Conservation (phyloP, 169 alveolate genomes). For the Perkinsus marinus region DNA sequence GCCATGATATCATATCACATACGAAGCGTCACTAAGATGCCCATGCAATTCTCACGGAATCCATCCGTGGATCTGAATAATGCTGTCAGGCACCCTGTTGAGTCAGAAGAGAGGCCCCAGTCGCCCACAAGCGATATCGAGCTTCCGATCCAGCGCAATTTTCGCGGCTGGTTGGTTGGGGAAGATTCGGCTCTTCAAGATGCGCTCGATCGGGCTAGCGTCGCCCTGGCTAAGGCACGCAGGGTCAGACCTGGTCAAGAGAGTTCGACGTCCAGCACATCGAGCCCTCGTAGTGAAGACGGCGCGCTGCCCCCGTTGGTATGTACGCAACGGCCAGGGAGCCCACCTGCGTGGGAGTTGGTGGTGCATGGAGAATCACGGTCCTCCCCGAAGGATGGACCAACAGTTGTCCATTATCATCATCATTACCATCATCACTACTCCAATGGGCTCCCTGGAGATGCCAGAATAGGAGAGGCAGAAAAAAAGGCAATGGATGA, state of each 20-base stretch:
- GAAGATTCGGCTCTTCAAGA: neutral
- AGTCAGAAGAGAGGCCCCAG: neutral
- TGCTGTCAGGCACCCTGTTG: no score
- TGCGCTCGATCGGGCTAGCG: neutral
- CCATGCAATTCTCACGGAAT: no score
- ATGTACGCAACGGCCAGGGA: neutral
- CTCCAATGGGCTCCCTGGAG: neutral
- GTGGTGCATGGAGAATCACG: neutral
- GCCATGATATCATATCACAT: no score
- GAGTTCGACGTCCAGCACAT: neutral
- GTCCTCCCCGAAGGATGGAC: neutral
- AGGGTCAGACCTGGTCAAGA: neutral
- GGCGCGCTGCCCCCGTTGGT: neutral
- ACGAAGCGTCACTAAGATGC: no score
- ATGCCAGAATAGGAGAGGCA: neutral
- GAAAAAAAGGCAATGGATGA: neutral
- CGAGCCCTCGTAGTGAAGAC: neutral
- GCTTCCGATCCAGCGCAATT: neutral
- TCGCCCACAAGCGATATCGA: neutral
- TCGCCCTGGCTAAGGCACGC: neutral
- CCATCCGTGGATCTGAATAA: no score
- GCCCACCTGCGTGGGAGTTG: neutral
- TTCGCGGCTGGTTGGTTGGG: neutral
- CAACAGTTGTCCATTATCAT: neutral
- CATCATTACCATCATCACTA: neutral